Evolutionary conservation across 2,329 filamentous ascomycete species (phyloP), one percentile per base, ranked within the genome.

Genomic region (Botrytis deweyae): DNA sequence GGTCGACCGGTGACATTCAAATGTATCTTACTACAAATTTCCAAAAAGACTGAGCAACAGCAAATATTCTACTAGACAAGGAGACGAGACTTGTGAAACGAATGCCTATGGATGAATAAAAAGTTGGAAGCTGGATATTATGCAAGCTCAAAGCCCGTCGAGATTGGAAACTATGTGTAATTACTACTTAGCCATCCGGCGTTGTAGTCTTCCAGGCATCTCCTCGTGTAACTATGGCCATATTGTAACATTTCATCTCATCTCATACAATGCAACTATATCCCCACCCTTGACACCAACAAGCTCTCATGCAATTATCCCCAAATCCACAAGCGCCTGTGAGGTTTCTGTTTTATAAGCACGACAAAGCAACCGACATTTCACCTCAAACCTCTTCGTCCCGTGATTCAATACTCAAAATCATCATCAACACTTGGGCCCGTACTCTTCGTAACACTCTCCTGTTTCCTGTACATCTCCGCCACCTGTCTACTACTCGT

Each of bases 381-480:
- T 6, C 12, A 20, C 14, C 14, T n/a, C 40, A 65, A n/a, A 10
- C 16, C 14, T 38, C 38, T 14, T 69, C 12, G 29, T 25, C 38
- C 1, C 14, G 16, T 25, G 18, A 25, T 14, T 62, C 72, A 99
- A 84, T 99, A 99, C 86, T 99, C 96, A 84, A 98, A 99, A 82
- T 98, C 95, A 84, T 98, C 95, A 86, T 99, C 96, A 72, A 95
- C 95, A 66, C 91, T 87, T 6, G 93, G 93, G 0, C 92, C 93
- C 85, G 97, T 97, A 73, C 86, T 94, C 86, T 96, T 97, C 20
- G 89, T 85, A 69, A 81, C 93, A 78, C 92, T 93, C 85, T 98
- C 95, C 85, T 99, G 96, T 84, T 93, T 95, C 77, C 91, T 88
- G 84, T 98, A 99, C 95, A 99, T 97, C 83, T 98, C 96, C 0